phyloP scores from a whole-genome alignment of 371 early-diverging fungal genomes.

The Sporodiniella umbellata region DNA sequence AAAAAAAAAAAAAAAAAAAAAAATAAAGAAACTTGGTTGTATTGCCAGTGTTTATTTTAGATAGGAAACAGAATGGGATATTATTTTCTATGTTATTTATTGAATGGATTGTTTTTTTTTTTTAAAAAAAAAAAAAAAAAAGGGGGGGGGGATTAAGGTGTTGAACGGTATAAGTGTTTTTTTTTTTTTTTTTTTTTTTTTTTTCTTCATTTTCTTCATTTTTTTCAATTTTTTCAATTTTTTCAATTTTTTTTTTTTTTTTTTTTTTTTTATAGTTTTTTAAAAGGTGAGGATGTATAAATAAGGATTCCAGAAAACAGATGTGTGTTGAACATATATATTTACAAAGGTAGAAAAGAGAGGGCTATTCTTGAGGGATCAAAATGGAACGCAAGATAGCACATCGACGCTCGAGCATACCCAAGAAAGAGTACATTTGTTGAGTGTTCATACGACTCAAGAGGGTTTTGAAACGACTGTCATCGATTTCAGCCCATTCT shows the following conservation, averaged over 20 bases:
- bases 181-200: neutral
- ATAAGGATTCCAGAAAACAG: too few relatives aligned
- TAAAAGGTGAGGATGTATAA: slow-evolving; percentile 16
- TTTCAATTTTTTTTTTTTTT: too few relatives aligned
- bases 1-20: too few relatives aligned
- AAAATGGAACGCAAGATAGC: slow-evolving; percentile 31
- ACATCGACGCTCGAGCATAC: slow-evolving; percentile 49
- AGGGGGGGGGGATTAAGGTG: too few relatives aligned
- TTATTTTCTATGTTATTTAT: neutral
- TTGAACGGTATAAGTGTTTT: slow-evolving; percentile 19
- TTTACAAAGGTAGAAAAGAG: slow-evolving; percentile 1
- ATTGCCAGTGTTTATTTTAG: neutral
- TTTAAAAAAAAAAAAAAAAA: neutral
- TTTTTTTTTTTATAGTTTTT: too few relatives aligned
- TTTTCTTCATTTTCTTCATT: too few relatives aligned
- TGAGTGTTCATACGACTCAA: slow-evolving; percentile 50
- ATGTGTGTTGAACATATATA: slow-evolving; percentile 35
- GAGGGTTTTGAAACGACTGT: slow-evolving; percentile 45
- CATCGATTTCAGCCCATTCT: slow-evolving; percentile 40
- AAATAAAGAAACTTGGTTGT: too few relatives aligned
- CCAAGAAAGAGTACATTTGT: slow-evolving; percentile 53
- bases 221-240: too few relatives aligned
- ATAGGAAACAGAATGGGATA: neutral
- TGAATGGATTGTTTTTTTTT: neutral
- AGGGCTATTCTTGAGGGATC: slow-evolving; percentile 15